These are phyloP conservation scores for Fusarium oligoseptatum DNA, from an alignment of 2,329 filamentous ascomycete species.

Conservation along the genomic window DNA sequence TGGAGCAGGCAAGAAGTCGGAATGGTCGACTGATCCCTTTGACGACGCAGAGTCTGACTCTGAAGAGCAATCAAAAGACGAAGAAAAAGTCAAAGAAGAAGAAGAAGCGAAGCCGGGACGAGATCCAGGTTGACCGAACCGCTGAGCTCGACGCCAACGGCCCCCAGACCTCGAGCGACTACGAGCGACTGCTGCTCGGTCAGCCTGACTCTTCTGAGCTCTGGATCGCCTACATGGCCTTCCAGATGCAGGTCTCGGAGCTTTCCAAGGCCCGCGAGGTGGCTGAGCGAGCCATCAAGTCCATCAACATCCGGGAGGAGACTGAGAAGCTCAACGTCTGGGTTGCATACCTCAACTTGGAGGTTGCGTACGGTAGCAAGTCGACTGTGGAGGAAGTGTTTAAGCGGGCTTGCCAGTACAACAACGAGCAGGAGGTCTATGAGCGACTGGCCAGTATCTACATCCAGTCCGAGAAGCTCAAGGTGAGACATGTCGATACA, in stretches of 20 bases:
- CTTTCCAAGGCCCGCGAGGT: conserved; percentile 89
- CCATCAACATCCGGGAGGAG: conserved; percentile 91
- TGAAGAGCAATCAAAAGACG: conserved; percentile 52
- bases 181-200: conserved; percentile 90
- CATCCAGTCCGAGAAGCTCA: conserved; percentile 88
- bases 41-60: conserved; percentile 69
- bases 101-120: conserved; percentile 81
- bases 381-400: conserved; percentile 88
- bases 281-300: conserved; percentile 89
- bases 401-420: conserved; percentile 92
- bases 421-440: conserved; percentile 90
- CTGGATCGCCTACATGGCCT: conserved; percentile 99
- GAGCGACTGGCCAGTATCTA: conserved; percentile 94
- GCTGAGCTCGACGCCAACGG: conserved; percentile 92
- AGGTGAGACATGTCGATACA: conserved; percentile 67
- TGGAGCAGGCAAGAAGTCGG: conserved; percentile 79
- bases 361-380: conserved; percentile 89
- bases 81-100: conserved; percentile 59
- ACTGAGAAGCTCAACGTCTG: conserved; percentile 95
- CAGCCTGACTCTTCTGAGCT: conserved; percentile 93
- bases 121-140: conserved; percentile 88
- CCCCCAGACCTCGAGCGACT: conserved; percentile 91
- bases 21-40: conserved; percentile 84
- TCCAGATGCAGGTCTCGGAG: conserved; percentile 93
- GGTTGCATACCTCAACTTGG: conserved; percentile 94